Conservation (phyloP, 192 early-diverging fungal species). For the Backusella morwellensis region DNA sequence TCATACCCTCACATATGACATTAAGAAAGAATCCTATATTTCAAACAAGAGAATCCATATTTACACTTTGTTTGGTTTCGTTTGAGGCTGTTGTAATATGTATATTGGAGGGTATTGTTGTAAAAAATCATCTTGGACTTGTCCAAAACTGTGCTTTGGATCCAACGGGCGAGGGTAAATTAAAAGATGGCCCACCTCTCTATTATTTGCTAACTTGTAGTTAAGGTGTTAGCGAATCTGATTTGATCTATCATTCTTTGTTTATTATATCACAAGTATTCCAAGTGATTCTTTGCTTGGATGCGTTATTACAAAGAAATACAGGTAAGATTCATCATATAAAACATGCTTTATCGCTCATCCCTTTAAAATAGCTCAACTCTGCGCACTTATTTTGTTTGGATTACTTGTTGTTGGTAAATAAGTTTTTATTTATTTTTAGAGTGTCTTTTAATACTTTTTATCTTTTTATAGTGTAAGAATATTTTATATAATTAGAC, state of each 20-base stretch:
- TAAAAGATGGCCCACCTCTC: not conserved
- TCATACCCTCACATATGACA: not conserved
- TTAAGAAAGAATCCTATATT: conserved; percentile 20
- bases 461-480: not conserved
- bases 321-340: conserved; percentile 21
- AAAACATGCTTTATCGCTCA: not conserved
- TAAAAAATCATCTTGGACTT: conserved; percentile 25
- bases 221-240: conserved; percentile 37
- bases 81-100: conserved; percentile 29
- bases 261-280: conserved; percentile 40
- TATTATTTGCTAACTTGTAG: not conserved
- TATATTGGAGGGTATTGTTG: conserved; percentile 29
- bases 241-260: conserved; percentile 40
- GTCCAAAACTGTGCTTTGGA: conserved; percentile 29
- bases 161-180: conserved; percentile 20
- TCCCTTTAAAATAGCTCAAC: conserved; percentile 25
- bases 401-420: conserved; percentile 40
- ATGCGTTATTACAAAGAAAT: conserved; percentile 35
- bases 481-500: not conserved
- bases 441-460: not conserved
- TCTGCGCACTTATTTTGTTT: conserved; percentile 27
- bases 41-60: conserved; percentile 18
- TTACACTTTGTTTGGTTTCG: conserved; percentile 24
- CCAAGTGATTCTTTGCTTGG: conserved; percentile 34
- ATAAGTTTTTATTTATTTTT: not conserved